phyloP scores from a whole-genome alignment of 2,329 filamentous ascomycete genomes.

The Cladosporium halotolerans region DNA sequence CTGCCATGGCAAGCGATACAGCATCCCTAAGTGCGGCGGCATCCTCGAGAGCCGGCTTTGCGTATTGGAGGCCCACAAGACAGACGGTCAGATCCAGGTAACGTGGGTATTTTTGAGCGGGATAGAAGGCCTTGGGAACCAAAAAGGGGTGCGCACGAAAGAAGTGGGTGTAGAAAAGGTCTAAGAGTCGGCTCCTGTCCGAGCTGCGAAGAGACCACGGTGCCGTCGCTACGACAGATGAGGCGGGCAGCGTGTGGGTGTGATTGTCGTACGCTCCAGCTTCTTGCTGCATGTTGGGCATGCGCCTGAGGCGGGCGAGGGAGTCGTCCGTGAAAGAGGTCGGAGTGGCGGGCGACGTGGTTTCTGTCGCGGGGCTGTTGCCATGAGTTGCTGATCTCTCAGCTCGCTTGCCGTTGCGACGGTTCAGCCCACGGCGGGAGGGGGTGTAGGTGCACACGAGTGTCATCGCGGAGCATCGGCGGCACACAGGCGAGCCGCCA shows the following conservation, averaged over 20 bases:
- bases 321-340: neutral
- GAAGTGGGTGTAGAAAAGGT: slow-evolving; percentile 52
- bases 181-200: slow-evolving; percentile 38
- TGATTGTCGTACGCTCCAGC: neutral
- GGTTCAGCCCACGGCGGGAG: slow-evolving; percentile 69
- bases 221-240: neutral
- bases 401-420: slow-evolving; percentile 25
- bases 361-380: neutral
- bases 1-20: neutral
- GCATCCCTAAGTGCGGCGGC: neutral
- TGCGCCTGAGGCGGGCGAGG: neutral
- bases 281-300: neutral
- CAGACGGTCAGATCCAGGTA: slow-evolving; percentile 51
- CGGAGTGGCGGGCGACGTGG: neutral
- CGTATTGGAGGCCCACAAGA: slow-evolving; percentile 51
- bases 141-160: slow-evolving; percentile 52
- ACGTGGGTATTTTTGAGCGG: slow-evolving; percentile 36
- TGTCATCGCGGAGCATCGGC: slow-evolving; percentile 55
- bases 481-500: slow-evolving; percentile 60
- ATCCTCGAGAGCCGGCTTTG: slow-evolving; percentile 34
- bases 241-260: slow-evolving; percentile 26
- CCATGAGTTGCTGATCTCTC: neutral
- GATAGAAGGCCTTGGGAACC: slow-evolving; percentile 41
- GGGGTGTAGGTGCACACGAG: slow-evolving; percentile 66
- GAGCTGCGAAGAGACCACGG: neutral